Conservation (phyloP, 306 rosid genomes). For the Cucurbita ficifolia region DNA sequence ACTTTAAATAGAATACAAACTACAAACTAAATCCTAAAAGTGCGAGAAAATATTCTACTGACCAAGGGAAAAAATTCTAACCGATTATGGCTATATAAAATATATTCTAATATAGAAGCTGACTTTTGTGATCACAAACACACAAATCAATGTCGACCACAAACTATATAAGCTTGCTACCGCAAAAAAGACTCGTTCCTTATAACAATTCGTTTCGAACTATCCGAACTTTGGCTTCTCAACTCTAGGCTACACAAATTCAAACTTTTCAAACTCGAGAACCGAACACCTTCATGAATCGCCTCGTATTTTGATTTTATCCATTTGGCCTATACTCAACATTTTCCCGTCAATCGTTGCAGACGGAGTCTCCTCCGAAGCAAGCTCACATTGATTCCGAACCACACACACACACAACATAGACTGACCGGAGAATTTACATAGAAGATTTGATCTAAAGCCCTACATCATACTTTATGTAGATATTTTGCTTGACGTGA, state of each 20-base stretch:
- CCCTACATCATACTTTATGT: slow-evolving; percentile 7
- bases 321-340: neutral
- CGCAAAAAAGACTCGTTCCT: neutral
- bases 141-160: neutral
- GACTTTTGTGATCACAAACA: neutral
- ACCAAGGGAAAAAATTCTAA: too few species aligned
- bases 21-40: too few species aligned
- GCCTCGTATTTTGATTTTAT: neutral
- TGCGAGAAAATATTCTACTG: too few species aligned
- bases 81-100: too few species aligned
- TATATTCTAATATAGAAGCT: too few species aligned
- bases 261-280: neutral
- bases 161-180: neutral
- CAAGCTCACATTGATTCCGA: neutral
- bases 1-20: too few species aligned
- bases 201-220: neutral
- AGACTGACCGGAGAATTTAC: neutral
- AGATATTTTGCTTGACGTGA: slow-evolving; percentile 14
- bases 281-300: neutral
- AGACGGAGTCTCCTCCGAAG: neutral
- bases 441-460: slow-evolving; percentile 11
- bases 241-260: neutral
- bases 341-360: neutral
- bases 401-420: neutral
- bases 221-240: neutral